phyloP scores from a whole-genome alignment of 192 early-diverging fungal species.

The Rhizoclosmatium globosum region DNA sequence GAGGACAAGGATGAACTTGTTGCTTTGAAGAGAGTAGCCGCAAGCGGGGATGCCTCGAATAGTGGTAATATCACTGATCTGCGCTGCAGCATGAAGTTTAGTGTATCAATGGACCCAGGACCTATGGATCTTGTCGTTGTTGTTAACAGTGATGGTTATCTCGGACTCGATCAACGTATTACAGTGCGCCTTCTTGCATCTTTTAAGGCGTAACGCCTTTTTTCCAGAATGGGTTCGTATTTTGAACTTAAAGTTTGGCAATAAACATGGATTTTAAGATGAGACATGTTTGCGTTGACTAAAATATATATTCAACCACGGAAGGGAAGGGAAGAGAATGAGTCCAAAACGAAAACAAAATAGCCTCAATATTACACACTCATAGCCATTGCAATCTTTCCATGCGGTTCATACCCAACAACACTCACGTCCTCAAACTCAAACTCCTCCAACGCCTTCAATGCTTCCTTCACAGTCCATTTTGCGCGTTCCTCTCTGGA shows the following conservation, averaged over 20 bases:
- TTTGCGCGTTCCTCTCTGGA: neutral
- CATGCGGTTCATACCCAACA: conserved; percentile 84
- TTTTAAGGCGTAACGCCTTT: conserved; percentile 7
- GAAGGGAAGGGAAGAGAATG: no score
- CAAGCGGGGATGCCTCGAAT: neutral
- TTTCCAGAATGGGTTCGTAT: no score
- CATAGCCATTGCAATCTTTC: conserved; percentile 94
- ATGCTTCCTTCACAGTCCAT: conserved; percentile 48
- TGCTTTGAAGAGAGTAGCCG: conserved; percentile 78
- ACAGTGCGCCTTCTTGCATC: conserved; percentile 17
- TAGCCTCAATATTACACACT: conserved; percentile 63
- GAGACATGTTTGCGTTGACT: no score
- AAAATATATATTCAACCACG: no score
- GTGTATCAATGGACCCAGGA: conserved; percentile 18
- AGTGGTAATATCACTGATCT: neutral
- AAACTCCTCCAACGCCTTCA: conserved; percentile 68
- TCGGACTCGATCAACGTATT: conserved; percentile 69
- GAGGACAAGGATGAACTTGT: conserved; percentile 70
- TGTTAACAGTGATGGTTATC: conserved; percentile 33
- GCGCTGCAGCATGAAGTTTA: conserved; percentile 22
- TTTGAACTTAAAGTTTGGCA: no score
- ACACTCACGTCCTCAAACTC: conserved; percentile 81
- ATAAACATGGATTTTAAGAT: no score
- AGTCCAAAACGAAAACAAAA: neutral
- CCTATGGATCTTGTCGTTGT: neutral